These are phyloP conservation scores for Cryomyces minteri DNA, from an alignment of 495 filamentous ascomycete species.

Conservation along the genomic window DNA sequence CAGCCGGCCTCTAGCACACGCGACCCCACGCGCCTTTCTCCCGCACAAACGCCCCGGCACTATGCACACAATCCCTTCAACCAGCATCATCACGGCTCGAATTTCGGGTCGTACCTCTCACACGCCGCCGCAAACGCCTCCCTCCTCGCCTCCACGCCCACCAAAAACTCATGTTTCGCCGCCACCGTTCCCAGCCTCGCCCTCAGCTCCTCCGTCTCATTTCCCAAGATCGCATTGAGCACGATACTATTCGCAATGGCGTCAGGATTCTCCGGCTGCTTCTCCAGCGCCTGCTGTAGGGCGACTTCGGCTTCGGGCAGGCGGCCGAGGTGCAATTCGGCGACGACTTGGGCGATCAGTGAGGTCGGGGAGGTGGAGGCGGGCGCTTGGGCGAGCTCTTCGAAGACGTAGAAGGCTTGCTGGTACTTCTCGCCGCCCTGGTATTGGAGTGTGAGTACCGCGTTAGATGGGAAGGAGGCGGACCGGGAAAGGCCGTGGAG, in stretches of 20 bases:
- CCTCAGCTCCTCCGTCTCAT: slow-evolving; percentile 36
- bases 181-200: slow-evolving; percentile 13
- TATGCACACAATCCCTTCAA: too few relatives aligned
- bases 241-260: slow-evolving; percentile 70
- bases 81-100: slow-evolving; percentile 11
- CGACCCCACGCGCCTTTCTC: too few relatives aligned
- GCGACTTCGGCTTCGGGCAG: slow-evolving; percentile 79
- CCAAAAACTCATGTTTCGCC: slow-evolving; percentile 13
- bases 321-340: slow-evolving; percentile 80
- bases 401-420: slow-evolving; percentile 93
- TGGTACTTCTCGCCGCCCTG: slow-evolving; percentile 95
- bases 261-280: slow-evolving; percentile 50
- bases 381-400: slow-evolving; percentile 81
- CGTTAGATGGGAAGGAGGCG: not conserved
- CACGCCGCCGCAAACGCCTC: slow-evolving; percentile 19
- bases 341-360: slow-evolving; percentile 74
- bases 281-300: slow-evolving; percentile 57
- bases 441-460: not conserved
- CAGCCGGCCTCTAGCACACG: not conserved
- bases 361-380: slow-evolving; percentile 42
- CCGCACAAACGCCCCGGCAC: too few relatives aligned
- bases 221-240: slow-evolving; percentile 54
- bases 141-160: slow-evolving; percentile 18
- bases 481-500: not conserved
- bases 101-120: slow-evolving; percentile 21